A percentile compares a stretch with the other conserved stretches of the same genome.
phyloP scores from a whole-genome alignment of 2,329 filamentous ascomycete genomes.

The Pezizomycotina sp. region DNA sequence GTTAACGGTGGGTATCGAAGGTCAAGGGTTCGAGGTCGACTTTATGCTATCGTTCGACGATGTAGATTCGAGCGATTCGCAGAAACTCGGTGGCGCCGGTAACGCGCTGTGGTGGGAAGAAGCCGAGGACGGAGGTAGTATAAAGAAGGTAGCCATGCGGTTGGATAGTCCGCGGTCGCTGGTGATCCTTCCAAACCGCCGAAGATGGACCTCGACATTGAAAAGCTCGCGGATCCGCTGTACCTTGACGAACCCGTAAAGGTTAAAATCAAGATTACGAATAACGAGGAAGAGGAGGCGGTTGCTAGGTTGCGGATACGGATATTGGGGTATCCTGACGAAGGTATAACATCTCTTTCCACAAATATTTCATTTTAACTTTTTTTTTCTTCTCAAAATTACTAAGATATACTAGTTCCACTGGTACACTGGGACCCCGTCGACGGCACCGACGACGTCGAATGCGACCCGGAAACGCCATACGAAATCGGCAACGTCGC shows the following conservation, averaged over 20 bases:
- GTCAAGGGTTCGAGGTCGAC: slow-evolving; percentile 15
- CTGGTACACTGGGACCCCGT: slow-evolving; percentile 18
- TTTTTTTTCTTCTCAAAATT: slow-evolving; percentile 7
- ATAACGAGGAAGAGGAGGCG: slow-evolving; percentile 68
- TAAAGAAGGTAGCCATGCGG: slow-evolving; percentile 13
- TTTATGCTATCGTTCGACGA: slow-evolving; percentile 14
- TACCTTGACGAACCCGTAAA: slow-evolving; percentile 68
- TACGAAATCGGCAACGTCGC: slow-evolving; percentile 9
- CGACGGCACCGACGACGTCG: slow-evolving; percentile 5
- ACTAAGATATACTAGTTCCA: slow-evolving; percentile 16
- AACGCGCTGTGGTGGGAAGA: slow-evolving; percentile 13
- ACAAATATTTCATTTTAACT: slow-evolving; percentile 6
- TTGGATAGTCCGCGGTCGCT: slow-evolving; percentile 36
- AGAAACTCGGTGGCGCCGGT: slow-evolving; percentile 12
- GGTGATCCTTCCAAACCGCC: slow-evolving; percentile 69
- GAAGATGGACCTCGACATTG: slow-evolving; percentile 57
- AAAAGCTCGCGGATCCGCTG: slow-evolving; percentile 43
- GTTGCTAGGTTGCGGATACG: slow-evolving; percentile 53
- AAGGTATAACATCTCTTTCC: slow-evolving; percentile 11
- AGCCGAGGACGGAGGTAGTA: slow-evolving; percentile 4
- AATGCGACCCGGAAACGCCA: slow-evolving; percentile 15
- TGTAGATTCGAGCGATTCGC: slow-evolving; percentile 12
- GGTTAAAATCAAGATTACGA: slow-evolving; percentile 53
- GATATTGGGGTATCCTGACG: slow-evolving; percentile 41
- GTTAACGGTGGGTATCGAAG: slow-evolving; percentile 21